Conservation (phyloP, 331 rosid genomes). For the Malus hybrid region DNA sequence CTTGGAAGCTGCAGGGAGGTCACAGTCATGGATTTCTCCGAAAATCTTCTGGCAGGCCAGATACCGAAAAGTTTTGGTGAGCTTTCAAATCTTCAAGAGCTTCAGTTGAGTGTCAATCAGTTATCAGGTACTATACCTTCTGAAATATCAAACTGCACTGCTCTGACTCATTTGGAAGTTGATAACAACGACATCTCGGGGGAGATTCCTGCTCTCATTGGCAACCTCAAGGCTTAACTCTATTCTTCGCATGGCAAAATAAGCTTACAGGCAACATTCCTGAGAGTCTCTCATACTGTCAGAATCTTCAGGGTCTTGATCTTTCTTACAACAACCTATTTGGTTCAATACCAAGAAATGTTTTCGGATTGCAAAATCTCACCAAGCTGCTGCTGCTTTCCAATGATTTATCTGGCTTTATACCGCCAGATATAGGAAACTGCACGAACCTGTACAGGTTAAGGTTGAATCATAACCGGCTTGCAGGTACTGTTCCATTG, state of each 20-base stretch:
- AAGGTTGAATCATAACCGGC: too few relatives aligned
- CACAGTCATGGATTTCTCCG: slow-evolving; percentile 57
- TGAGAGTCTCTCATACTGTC: slow-evolving; percentile 54
- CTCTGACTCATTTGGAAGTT: slow-evolving; percentile 52
- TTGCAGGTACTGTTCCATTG: too few relatives aligned
- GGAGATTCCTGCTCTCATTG: slow-evolving; percentile 50
- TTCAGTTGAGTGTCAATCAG: slow-evolving; percentile 74
- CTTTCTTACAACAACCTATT: slow-evolving; percentile 53
- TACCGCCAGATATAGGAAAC: too few relatives aligned
- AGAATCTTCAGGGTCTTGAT: slow-evolving; percentile 61
- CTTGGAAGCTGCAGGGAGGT: slow-evolving; percentile 59
- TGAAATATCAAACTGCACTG: slow-evolving; percentile 53
- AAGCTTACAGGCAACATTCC: slow-evolving; percentile 68
- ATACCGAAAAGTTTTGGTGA: slow-evolving; percentile 60
- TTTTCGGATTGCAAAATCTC: too few relatives aligned
- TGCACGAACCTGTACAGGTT: too few relatives aligned
- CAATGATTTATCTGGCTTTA: too few relatives aligned
- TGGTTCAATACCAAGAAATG: slow-evolving; percentile 56
- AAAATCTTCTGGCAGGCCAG: slow-evolving; percentile 59
- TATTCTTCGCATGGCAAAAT: slow-evolving; percentile 74
- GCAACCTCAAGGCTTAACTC: slow-evolving; percentile 58
- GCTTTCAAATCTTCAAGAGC: slow-evolving; percentile 55
- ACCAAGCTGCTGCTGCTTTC: too few relatives aligned
- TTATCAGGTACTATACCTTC: slow-evolving; percentile 58
- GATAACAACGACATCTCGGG: slow-evolving; percentile 77